Base-by-base conservation (phyloP, 192 early-diverging fungal genomes). In the Lobosporangium transversale region DNA sequence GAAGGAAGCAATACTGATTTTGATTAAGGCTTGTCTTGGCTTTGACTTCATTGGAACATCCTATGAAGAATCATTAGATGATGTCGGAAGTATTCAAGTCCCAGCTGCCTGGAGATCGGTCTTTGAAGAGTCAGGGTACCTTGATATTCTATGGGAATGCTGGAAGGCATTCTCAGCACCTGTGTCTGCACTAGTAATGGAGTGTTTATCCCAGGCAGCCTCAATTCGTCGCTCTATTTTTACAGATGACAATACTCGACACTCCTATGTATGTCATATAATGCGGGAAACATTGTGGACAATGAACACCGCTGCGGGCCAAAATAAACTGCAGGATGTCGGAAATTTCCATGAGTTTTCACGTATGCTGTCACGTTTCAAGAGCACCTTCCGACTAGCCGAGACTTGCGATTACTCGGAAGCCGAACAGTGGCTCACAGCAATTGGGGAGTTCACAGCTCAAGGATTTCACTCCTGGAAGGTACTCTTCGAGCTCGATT, bases 331-430 rank as follows among this genome's bases (percentile, higher is more conserved):
- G 44, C 81, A 87, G 23, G 90, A 96, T 47, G 81, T 87, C 10
- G 85, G 89, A 27, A 95, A 92, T 70, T 94, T 90, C 79, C 93
- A 96, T 58, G 93, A 96, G 68, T 88, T 96, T 65, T 91, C 92
- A 56, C 84, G 94, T 14, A 80, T 95, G 70, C 81, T 97, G 52
- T 87, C 90, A 29, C 81, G 95, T 18, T 91, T 96, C 69, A 91
- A 92, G 80, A 85, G 84, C 35, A 90, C 93, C 24, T 91, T 93
- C 73, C 92, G 93, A 55, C 79, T 94, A 45, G 70, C 84, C 31
- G 94, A 96, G 62, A 86, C 96, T 15, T 82, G 89, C 29, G 90
- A 93, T 21, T 82, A 83, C 43, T 71, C 85, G 2, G 83, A 85
- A 47, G 93, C 89, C 64, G 49, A 78, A 9, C 83, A 85, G 44